Evolutionary conservation across 129 eudicot genomes (phyloP).

Genomic region (Rutidosis leptorrhynchoides): DNA sequence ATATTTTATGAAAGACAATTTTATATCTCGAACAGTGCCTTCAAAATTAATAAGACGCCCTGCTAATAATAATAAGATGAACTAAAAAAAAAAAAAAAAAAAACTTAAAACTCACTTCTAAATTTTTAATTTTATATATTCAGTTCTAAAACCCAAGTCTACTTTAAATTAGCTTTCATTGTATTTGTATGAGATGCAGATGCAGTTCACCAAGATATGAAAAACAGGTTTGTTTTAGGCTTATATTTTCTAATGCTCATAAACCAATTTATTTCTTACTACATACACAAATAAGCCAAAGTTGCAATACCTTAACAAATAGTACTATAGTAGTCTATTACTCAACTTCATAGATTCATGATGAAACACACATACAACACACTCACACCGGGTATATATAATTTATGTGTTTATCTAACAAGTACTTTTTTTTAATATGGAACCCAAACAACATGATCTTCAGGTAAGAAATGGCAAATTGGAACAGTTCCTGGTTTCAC

Average conservation of each 20-base stretch:
- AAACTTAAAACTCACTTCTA: too few species aligned
- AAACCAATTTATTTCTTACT: constrained; percentile 15
- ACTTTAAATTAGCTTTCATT: not conserved
- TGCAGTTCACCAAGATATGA: not conserved
- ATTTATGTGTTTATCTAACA: not conserved
- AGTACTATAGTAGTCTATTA: too few species aligned
- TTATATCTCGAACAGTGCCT: too few species aligned
- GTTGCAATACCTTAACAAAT: constrained; percentile 1
- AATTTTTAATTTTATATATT: too few species aligned
- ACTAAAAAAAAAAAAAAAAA: too few species aligned
- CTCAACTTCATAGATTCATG: constrained; percentile 21
- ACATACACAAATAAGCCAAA: constrained; percentile 11
- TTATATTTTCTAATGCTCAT: not conserved
- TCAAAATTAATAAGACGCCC: too few species aligned
- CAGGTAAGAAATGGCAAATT: constrained; percentile 71
- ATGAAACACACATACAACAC: constrained; percentile 13
- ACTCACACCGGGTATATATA: constrained; percentile 7
- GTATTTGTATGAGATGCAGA: not conserved
- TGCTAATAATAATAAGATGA: too few species aligned
- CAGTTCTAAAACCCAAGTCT: too few species aligned
- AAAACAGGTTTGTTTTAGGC: not conserved
- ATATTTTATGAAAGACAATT: too few species aligned
- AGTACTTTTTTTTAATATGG: constrained; percentile 28
- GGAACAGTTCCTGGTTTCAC: constrained; percentile 73
- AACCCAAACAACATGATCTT: constrained; percentile 74